Conservation (phyloP, 371 early-diverging fungal genomes). For the Actinomortierella wolfii region DNA sequence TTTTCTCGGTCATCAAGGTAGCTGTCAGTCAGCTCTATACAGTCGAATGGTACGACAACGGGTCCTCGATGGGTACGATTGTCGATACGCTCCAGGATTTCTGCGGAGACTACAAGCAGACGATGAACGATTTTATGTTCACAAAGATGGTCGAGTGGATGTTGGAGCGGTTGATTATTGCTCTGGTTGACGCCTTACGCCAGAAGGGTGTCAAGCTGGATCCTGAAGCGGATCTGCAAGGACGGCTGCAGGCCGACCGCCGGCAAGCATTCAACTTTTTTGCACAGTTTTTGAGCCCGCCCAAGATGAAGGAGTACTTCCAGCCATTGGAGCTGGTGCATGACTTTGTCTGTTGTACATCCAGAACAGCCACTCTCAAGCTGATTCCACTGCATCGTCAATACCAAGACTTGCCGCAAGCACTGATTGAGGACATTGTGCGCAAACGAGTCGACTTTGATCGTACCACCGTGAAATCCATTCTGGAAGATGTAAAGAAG, state of each 20-base stretch:
- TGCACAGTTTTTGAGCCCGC: conserved; percentile 59
- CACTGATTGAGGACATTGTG: conserved; percentile 79
- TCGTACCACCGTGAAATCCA: conserved; percentile 69
- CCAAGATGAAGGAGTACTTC: conserved; percentile 69
- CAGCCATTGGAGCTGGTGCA: conserved; percentile 81
- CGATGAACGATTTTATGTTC: conserved; percentile 87
- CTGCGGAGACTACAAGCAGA: conserved; percentile 78
- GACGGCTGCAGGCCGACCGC: conserved; percentile 67
- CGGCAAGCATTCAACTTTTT: conserved; percentile 70
- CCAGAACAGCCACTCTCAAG: conserved; percentile 74
- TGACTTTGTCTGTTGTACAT: conserved; percentile 64
- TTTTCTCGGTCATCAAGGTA: conserved; percentile 79
- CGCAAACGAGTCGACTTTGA: conserved; percentile 81
- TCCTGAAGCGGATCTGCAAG: too few relatives aligned
- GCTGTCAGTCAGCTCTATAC: conserved; percentile 79
- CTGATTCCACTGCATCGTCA: conserved; percentile 76
- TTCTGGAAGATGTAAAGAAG: conserved; percentile 75
- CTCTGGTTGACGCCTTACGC: conserved; percentile 83
- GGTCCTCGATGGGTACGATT: conserved; percentile 72
- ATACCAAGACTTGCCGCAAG: conserved; percentile 83
- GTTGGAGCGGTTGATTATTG: conserved; percentile 80
- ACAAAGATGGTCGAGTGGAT: conserved; percentile 82
- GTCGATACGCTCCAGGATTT: conserved; percentile 92
- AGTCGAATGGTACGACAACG: conserved; percentile 85
- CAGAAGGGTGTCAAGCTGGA: conserved; percentile 82